Conservation (phyloP, 2,329 filamentous ascomycete species). For the Fusarium mangiferae region DNA sequence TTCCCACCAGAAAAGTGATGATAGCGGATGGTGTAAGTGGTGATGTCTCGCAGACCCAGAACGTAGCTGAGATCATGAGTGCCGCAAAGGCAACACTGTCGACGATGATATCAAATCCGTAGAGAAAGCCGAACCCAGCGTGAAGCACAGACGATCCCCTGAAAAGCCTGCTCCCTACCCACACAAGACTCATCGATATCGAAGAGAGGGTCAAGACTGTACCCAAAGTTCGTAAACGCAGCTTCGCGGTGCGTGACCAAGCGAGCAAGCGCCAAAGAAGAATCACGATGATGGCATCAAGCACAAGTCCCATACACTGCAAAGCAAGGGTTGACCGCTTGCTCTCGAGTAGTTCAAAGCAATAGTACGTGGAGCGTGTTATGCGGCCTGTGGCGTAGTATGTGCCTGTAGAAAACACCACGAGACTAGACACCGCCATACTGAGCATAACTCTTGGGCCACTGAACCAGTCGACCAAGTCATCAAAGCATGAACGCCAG, state of each 20-base stretch:
- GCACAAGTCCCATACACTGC: slow-evolving; percentile 56
- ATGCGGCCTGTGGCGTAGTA: slow-evolving; percentile 54
- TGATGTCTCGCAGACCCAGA: slow-evolving; percentile 60
- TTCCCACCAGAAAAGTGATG: slow-evolving; percentile 57
- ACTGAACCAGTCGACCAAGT: slow-evolving; percentile 59
- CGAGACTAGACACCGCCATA: slow-evolving; percentile 49
- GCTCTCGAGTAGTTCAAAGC: slow-evolving; percentile 56
- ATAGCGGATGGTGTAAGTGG: slow-evolving; percentile 56
- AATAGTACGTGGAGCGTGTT: slow-evolving; percentile 62
- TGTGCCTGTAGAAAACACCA: slow-evolving; percentile 56
- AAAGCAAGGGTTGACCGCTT: slow-evolving; percentile 50
- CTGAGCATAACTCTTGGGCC: slow-evolving; percentile 52
- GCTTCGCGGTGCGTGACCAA: slow-evolving; percentile 61
- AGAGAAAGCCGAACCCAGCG: slow-evolving; percentile 55
- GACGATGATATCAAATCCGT: slow-evolving; percentile 59
- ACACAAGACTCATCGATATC: slow-evolving; percentile 51
- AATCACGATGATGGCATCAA: slow-evolving; percentile 60
- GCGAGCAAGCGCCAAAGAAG: slow-evolving; percentile 62
- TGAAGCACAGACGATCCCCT: slow-evolving; percentile 33
- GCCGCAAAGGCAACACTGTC: slow-evolving; percentile 59
- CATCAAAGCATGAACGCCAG: slow-evolving; percentile 60
- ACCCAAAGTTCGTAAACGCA: slow-evolving; percentile 58
- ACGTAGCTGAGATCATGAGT: slow-evolving; percentile 56
- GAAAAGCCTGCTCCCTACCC: slow-evolving; percentile 48
- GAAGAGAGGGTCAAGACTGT: slow-evolving; percentile 56